Evolutionary conservation across 129 eudicot species (phyloP).

Genomic region (Flaveria brownii): DNA sequence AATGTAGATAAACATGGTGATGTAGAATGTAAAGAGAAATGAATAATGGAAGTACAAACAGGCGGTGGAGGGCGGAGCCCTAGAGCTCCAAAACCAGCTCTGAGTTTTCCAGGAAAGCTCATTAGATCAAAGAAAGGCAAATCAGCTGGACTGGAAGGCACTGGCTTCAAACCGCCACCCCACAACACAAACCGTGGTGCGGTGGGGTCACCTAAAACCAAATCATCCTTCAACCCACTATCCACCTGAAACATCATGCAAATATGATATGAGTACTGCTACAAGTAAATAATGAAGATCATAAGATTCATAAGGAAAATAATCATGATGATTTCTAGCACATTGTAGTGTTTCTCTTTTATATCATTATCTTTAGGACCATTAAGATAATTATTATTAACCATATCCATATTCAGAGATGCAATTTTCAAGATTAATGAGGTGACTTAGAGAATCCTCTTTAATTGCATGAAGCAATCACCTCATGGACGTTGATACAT

Average conservation of each 20-base stretch:
- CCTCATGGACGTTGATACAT: not conserved
- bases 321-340: constrained; percentile 15
- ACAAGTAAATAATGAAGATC: constrained; percentile 1
- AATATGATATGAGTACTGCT: not conserved
- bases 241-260: constrained; percentile 53
- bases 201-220: constrained; percentile 87
- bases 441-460: not conserved
- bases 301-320: not conserved
- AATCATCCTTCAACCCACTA: constrained; percentile 82
- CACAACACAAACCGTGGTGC: constrained; percentile 93
- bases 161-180: constrained; percentile 84
- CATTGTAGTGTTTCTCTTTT: not conserved
- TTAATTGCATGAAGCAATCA: not conserved
- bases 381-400: not conserved
- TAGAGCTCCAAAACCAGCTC: constrained; percentile 96
- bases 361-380: not conserved
- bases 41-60: constrained; percentile 43
- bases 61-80: constrained; percentile 93
- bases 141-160: constrained; percentile 80
- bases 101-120: constrained; percentile 86
- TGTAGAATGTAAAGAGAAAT: constrained; percentile 18
- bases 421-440: not conserved
- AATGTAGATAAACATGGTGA: constrained; percentile 29
- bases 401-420: not conserved
- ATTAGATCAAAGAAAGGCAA: constrained; percentile 83